Percentiles rank a stretch among this genome's conserved stretches.
These are phyloP conservation scores for Houttuynia cordata DNA, from an alignment of 164 flowering plant species.

Conservation along the genomic window DNA sequence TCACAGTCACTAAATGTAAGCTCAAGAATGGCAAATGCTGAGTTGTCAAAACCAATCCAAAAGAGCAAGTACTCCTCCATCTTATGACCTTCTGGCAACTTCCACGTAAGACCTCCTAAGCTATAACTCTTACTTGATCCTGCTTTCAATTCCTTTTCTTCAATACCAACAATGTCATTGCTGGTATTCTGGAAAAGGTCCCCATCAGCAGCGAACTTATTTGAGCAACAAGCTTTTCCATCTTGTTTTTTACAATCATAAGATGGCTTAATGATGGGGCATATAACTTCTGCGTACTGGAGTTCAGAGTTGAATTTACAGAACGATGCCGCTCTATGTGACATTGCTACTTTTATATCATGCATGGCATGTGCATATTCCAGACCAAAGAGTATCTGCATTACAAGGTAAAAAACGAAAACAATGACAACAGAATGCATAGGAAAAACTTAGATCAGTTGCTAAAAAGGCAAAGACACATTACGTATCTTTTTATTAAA, in stretches of 20 bases:
- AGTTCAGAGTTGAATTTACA: slow-evolving; percentile 10
- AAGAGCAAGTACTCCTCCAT: slow-evolving; percentile 65
- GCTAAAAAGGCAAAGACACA: background rate
- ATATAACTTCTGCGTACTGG: slow-evolving; percentile 42
- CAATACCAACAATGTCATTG: background rate
- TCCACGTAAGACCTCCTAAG: slow-evolving; percentile 81
- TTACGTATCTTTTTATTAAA: background rate
- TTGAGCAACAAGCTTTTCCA: slow-evolving; percentile 11
- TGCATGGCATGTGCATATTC: slow-evolving; percentile 71
- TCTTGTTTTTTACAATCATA: slow-evolving; percentile 9
- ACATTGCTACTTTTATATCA: slow-evolving; percentile 30
- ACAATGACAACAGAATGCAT: background rate
- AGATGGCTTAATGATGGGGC: slow-evolving; percentile 38
- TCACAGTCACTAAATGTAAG: slow-evolving; percentile 69
- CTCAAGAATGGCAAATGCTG: slow-evolving; percentile 77
- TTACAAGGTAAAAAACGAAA: no score
- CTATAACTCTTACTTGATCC: slow-evolving; percentile 20
- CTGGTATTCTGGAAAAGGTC: slow-evolving; percentile 1
- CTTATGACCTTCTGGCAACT: slow-evolving; percentile 35
- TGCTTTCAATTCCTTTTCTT: slow-evolving; percentile 1
- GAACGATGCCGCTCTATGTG: slow-evolving; percentile 13
- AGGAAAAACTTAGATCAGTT: background rate
- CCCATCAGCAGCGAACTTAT: slow-evolving; percentile 15
- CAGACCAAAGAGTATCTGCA: slow-evolving; percentile 74
- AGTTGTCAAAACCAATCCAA: slow-evolving; percentile 76